A percentile compares a stretch with the other conserved stretches of the same genome.
These are phyloP conservation scores for Botryobasidium botryosum DNA, from an alignment of 768 basidiomycete species.

Conservation along the genomic window DNA sequence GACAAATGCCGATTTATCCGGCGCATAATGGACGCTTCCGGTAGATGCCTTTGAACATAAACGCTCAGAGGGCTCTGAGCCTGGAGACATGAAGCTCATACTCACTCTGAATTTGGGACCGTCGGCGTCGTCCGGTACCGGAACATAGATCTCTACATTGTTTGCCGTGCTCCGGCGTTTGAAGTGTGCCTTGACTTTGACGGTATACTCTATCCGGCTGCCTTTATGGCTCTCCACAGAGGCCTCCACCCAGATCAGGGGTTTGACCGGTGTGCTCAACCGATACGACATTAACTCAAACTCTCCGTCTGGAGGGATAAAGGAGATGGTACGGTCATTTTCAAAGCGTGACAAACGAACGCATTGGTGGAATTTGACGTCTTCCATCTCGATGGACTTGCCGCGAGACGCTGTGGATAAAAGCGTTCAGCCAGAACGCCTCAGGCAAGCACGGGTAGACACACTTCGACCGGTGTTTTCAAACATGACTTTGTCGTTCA, in stretches of 20 bases:
- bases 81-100: conserved; percentile 3
- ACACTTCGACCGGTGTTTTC: conserved; percentile 88
- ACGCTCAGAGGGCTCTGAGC: conserved; percentile 1
- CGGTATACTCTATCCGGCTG: conserved; percentile 23
- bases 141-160: conserved; percentile 96
- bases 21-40: conserved; percentile 90
- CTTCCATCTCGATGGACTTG: conserved; percentile 99
- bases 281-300: conserved; percentile 98
- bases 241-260: conserved; percentile 94
- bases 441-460: conserved; percentile 16
- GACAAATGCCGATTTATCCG: conserved; percentile 94
- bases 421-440: conserved; percentile 5
- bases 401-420: conserved; percentile 59
- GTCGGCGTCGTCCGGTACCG: conserved; percentile 98
- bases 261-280: conserved; percentile 72
- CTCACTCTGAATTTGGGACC: conserved; percentile 90
- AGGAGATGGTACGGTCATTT: conserved; percentile 96
- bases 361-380: conserved; percentile 99
- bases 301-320: conserved; percentile 97
- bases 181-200: conserved; percentile 71
- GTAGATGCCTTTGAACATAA: conserved; percentile 55
- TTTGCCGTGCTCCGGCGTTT: conserved; percentile 93
- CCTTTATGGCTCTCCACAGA: conserved; percentile 88
- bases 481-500: conserved; percentile 99
- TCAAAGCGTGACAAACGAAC: conserved; percentile 94